phyloP scores from a whole-genome alignment of 2,329 filamentous ascomycete genomes.

The Neophaeococcomyces mojaviensis region DNA sequence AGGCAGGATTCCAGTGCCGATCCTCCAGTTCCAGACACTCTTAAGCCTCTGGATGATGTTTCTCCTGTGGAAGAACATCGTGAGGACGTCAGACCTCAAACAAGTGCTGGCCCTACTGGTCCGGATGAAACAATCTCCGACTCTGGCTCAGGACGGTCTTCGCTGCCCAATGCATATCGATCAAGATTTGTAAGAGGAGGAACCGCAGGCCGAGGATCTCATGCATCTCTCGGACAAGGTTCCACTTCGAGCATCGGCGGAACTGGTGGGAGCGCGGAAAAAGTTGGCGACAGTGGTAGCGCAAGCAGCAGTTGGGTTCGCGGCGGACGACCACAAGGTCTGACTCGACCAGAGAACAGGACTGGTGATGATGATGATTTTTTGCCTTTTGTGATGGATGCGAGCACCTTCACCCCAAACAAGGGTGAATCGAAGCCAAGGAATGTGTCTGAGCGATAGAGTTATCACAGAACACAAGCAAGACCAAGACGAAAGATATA shows the following conservation, averaged over 20 bases:
- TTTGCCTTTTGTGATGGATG: conserved; percentile 22
- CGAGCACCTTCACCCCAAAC: conserved; percentile 10
- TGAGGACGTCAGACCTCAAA: conserved; percentile 13
- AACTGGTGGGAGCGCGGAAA: conserved; percentile 17
- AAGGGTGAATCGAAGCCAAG: neutral
- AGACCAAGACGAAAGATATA: no score
- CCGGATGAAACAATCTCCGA: conserved; percentile 17
- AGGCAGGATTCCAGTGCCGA: conserved; percentile 10
- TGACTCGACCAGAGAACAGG: conserved; percentile 19
- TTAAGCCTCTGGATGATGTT: neutral
- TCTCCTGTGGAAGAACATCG: conserved; percentile 9
- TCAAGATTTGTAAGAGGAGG: conserved; percentile 11
- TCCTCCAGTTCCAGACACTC: neutral
- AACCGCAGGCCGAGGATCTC: conserved; percentile 7
- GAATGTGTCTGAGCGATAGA: neutral
- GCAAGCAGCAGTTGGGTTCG: conserved; percentile 17
- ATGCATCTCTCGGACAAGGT: conserved; percentile 16
- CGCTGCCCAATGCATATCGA: conserved; percentile 13
- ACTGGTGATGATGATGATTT: conserved; percentile 21
- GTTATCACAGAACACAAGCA: no score
- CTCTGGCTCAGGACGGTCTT: conserved; percentile 17
- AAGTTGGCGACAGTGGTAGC: conserved; percentile 15
- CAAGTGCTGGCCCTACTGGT: conserved; percentile 9
- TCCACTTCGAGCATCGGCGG: conserved; percentile 19
- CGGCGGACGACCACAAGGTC: conserved; percentile 12